Evolutionary conservation across 2,329 filamentous ascomycete species (phyloP).

Genomic region (Talaromyces sp.): DNA sequence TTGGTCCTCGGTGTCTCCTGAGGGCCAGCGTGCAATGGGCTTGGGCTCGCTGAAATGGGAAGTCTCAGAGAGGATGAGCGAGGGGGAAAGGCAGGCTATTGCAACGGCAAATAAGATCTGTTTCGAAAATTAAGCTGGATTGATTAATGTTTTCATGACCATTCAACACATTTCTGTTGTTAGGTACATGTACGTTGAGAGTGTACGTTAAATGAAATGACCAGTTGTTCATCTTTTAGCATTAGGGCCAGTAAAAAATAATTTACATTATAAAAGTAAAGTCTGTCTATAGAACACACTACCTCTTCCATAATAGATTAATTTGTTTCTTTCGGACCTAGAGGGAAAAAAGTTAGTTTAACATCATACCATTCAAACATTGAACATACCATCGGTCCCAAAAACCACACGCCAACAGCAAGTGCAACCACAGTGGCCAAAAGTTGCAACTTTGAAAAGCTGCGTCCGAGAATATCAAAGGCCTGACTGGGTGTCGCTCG

Average conservation of each 20-base stretch:
- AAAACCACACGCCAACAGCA: constrained; percentile 66
- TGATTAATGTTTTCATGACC: background rate
- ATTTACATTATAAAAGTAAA: background rate
- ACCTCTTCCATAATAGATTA: constrained; percentile 30
- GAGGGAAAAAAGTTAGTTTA: constrained; percentile 4
- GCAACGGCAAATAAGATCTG: constrained; percentile 52
- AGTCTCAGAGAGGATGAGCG: constrained; percentile 41
- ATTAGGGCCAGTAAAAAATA: background rate
- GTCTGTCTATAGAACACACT: background rate
- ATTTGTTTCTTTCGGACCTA: constrained; percentile 50
- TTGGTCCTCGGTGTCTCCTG: constrained; percentile 37
- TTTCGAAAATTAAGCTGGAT: constrained; percentile 31
- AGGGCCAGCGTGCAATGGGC: constrained; percentile 54
- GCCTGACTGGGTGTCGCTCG: constrained; percentile 79
- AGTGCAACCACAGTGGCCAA: constrained; percentile 78
- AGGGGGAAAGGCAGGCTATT: constrained; percentile 50
- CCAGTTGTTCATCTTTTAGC: background rate
- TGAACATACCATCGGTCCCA: constrained; percentile 76
- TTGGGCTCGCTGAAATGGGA: constrained; percentile 48
- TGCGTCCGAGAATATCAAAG: constrained; percentile 89
- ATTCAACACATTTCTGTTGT: background rate
- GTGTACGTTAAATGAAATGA: background rate
- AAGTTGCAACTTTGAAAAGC: constrained; percentile 87
- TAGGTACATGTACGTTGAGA: background rate
- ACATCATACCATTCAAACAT: background rate